Base-by-base conservation (phyloP, 768 basidiomycete species). In the Lactifluus rugatus region DNA sequence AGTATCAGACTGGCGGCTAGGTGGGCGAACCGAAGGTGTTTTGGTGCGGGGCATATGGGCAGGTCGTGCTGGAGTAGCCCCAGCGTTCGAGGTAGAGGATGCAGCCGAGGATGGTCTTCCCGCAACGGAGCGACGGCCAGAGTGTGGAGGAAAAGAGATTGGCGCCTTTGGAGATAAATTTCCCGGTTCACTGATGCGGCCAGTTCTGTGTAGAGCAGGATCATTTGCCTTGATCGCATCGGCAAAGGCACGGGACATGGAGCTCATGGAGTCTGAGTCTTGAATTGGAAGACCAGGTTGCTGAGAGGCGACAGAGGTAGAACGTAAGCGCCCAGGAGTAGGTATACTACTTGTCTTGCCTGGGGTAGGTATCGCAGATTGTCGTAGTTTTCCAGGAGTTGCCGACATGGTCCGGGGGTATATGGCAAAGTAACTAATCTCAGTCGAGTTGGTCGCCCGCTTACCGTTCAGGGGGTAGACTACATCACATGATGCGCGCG, bases 201-300 rank as follows among this genome's bases (percentile, higher is more conserved):
- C 71, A 53, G 74, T 64, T 52, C 84, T 81, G 69, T 90, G 88
- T 44, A 80, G 79, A 17, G 85, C 80, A 39, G 89, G 89, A 68
- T 91, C 85, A 64, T 91, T 89, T 53, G 87, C 81, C 67, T 78
- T 85, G 68, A 91, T 81, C 28, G 89, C 89, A 62, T 89, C 88
- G 44, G 78, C 81, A 62, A 91, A 84, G n/a, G 88, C 84, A 64
- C 80, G 80, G 47, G 81, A 78, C 66, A 84, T 80, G 62, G 77
- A 82, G 48, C 85, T 81, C 66, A 84, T 80, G 62, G 77, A 82
- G 48, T 85, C 81, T 54, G 74, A 72, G 65, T 84, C 80, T 52
- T 67, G 59, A 28, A 70, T 64, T 34, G 71, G 62, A 32, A 65
- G 57, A 39, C 45, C 31, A 28, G 64, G 62, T 23, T 70, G 66